Percentiles rank a stretch among this genome's conserved stretches.
Conservation (phyloP, 306 rosid genomes). For the Casuarina glauca region DNA sequence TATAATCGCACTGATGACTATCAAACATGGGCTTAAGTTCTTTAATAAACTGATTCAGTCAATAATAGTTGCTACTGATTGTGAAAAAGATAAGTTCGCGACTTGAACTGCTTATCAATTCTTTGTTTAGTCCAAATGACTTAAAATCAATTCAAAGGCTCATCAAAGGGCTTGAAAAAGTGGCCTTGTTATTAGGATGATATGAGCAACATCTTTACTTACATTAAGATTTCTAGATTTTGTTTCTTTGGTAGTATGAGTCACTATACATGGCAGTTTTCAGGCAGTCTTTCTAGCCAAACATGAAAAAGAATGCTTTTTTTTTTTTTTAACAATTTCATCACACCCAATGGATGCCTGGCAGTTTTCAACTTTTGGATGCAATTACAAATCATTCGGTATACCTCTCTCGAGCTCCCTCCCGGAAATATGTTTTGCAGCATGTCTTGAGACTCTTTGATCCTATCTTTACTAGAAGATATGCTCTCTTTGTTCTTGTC, state of each 20-base stretch:
- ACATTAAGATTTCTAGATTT: constrained; percentile 19
- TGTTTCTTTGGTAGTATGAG: constrained; percentile 5
- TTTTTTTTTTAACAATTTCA: constrained; percentile 21
- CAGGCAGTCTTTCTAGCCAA: constrained; percentile 19
- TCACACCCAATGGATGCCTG: constrained; percentile 16
- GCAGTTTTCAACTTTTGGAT: constrained; percentile 16
- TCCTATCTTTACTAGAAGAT: constrained; percentile 6
- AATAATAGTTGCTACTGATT: background rate
- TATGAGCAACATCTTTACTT: constrained; percentile 6
- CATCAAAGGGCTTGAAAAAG: constrained; percentile 21
- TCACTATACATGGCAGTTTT: constrained; percentile 7
- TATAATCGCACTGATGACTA: background rate
- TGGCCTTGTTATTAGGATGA: background rate
- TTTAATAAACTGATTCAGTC: constrained; percentile 24
- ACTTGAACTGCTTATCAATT: background rate
- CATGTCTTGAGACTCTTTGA: constrained; percentile 21
- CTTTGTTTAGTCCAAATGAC: background rate
- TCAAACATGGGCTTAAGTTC: constrained; percentile 5
- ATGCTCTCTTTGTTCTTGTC: background rate
- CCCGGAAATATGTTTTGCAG: constrained; percentile 36
- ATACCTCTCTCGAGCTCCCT: constrained; percentile 28
- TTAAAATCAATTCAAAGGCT: constrained; percentile 24
- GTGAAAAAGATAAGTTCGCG: constrained; percentile 6
- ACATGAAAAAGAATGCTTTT: constrained; percentile 24
- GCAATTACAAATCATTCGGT: constrained; percentile 10